Conservation (phyloP, 495 filamentous ascomycete genomes). For the Aspergillus sparsus region DNA sequence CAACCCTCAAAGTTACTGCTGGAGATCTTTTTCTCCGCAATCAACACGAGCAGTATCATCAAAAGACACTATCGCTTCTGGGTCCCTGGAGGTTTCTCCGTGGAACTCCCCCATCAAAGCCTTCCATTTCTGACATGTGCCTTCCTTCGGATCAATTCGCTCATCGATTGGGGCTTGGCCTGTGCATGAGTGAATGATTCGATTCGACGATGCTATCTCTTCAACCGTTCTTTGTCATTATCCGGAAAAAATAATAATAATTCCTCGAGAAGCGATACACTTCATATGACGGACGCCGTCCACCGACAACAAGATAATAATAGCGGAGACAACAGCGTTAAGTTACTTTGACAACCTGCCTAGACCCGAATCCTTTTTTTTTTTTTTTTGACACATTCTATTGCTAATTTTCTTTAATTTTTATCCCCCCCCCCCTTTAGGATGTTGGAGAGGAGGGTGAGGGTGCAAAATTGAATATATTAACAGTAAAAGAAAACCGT, state of each 20-base stretch:
- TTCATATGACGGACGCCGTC: not conserved
- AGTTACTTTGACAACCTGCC: not conserved
- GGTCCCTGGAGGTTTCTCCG: constrained; percentile 7
- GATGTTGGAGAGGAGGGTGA: not conserved
- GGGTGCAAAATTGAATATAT: too few species aligned
- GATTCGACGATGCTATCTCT: constrained; percentile 2
- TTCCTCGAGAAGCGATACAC: not conserved
- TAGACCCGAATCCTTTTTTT: not conserved
- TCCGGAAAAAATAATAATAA: not conserved
- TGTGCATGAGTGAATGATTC: constrained; percentile 2
- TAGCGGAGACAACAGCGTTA: constrained; percentile 2
- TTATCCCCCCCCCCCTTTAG: not conserved
- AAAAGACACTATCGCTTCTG: constrained; percentile 3
- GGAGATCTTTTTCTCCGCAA: not conserved
- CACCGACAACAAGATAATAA: not conserved
- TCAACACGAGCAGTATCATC: not conserved
- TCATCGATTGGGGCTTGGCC: constrained; percentile 11
- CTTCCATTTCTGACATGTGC: constrained; percentile 18
- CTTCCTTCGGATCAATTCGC: constrained; percentile 9
- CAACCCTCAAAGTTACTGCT: not conserved
- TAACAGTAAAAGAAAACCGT: too few species aligned
- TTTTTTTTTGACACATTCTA: not conserved
- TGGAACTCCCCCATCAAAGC: constrained; percentile 1
- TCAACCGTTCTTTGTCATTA: constrained; percentile 7
- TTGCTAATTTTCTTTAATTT: not conserved